These are phyloP conservation scores for Corymbia maculata DNA, from an alignment of 345 rosid genomes.

Conservation along the genomic window DNA sequence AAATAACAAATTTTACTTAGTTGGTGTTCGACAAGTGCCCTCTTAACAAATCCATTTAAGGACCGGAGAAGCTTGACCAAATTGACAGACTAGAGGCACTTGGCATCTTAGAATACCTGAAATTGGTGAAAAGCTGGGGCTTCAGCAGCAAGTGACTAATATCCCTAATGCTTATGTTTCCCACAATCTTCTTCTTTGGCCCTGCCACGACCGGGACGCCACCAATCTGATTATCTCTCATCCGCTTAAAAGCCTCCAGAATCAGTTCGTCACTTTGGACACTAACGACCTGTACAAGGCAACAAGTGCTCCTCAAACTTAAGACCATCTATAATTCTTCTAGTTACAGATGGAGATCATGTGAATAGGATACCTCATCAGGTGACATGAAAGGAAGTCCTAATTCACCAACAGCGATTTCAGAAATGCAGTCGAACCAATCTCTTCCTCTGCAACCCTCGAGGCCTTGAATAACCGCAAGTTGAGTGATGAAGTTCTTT, in stretches of 20 bases:
- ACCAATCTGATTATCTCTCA: slow-evolving; percentile 70
- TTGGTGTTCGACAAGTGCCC: neutral
- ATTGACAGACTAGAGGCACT: neutral
- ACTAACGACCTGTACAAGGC: slow-evolving; percentile 39
- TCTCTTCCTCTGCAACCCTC: slow-evolving; percentile 82
- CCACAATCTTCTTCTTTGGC: slow-evolving; percentile 28
- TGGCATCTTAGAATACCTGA: slow-evolving; percentile 43
- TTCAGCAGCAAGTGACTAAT: slow-evolving; percentile 63
- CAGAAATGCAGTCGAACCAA: slow-evolving; percentile 76
- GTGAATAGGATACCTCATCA: slow-evolving; percentile 27
- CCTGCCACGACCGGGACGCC: slow-evolving; percentile 72
- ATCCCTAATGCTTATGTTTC: slow-evolving; percentile 51
- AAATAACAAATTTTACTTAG: neutral
- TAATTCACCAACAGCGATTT: slow-evolving; percentile 52
- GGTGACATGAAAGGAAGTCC: slow-evolving; percentile 85
- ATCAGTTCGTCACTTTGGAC: slow-evolving; percentile 49
- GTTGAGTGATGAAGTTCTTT: slow-evolving; percentile 78
- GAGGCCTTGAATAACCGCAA: slow-evolving; percentile 73
- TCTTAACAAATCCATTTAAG: neutral
- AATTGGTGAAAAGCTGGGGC: slow-evolving; percentile 69
- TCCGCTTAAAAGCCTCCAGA: slow-evolving; percentile 77
- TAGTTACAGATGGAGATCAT: neutral
- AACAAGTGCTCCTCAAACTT: neutral
- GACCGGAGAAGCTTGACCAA: neutral
- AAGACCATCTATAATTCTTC: neutral